These are phyloP conservation scores for Venustampulla echinocandica DNA, from an alignment of 495 filamentous ascomycete species.

Conservation along the genomic window DNA sequence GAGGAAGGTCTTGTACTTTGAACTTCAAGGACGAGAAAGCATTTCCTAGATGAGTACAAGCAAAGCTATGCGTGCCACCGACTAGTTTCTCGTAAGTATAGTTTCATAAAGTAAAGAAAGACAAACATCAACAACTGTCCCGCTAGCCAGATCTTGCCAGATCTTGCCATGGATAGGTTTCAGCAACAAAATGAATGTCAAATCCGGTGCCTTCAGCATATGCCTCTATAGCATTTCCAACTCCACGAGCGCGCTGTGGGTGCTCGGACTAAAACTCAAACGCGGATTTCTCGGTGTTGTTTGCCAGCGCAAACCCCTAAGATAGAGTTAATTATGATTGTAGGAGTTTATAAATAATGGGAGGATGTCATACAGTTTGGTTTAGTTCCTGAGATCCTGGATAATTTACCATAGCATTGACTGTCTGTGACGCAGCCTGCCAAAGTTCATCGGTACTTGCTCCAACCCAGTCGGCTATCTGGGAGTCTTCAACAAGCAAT, in stretches of 20 bases:
- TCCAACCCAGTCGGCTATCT: slow-evolving; percentile 5
- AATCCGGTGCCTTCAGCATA: slow-evolving; percentile 7
- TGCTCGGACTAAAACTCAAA: neutral
- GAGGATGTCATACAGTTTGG: slow-evolving; percentile 5
- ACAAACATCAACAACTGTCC: slow-evolving; percentile 26
- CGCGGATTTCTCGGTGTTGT: neutral
- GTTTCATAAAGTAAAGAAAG: neutral
- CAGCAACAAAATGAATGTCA: slow-evolving; percentile 13
- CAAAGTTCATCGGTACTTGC: slow-evolving; percentile 10
- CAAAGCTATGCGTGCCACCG: slow-evolving; percentile 27
- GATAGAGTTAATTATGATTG: too few relatives aligned
- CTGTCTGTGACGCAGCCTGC: slow-evolving; percentile 14
- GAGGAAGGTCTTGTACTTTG: slow-evolving; percentile 30
- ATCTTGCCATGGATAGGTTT: slow-evolving; percentile 26
- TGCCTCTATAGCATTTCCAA: neutral
- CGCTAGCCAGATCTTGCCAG: too few relatives aligned
- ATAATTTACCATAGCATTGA: slow-evolving; percentile 22
- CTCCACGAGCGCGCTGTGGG: neutral
- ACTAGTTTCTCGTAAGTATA: slow-evolving; percentile 3
- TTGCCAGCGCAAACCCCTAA: neutral
- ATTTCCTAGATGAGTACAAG: slow-evolving; percentile 22
- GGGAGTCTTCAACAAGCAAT: slow-evolving; percentile 2
- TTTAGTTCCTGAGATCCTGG: slow-evolving; percentile 22
- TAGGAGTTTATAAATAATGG: slow-evolving; percentile 36
- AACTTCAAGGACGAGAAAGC: slow-evolving; percentile 24